Percentiles rank a stretch among this genome's conserved stretches.
phyloP scores from a whole-genome alignment of 164 flowering plant genomes.

The Aristolochia californica region DNA sequence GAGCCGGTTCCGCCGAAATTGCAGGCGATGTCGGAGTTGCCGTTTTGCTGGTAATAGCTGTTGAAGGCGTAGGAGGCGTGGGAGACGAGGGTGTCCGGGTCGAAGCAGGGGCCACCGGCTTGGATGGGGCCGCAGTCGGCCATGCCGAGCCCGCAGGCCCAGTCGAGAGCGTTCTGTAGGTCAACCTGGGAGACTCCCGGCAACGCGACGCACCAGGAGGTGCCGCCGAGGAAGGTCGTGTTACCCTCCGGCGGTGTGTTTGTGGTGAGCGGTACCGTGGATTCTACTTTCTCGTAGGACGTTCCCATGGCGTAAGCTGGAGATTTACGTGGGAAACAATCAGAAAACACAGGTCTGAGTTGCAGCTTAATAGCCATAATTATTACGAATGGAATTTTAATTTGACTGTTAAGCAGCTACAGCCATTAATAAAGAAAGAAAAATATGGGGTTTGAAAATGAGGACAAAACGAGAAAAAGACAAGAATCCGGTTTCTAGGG shows the following conservation, averaged over 20 bases:
- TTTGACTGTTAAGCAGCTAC: not conserved
- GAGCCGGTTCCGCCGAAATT: slow-evolving; percentile 81
- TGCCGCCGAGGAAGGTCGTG: slow-evolving; percentile 74
- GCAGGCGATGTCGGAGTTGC: slow-evolving; percentile 75
- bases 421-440: not conserved
- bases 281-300: slow-evolving; percentile 46
- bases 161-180: slow-evolving; percentile 72
- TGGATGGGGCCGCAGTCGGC: slow-evolving; percentile 55
- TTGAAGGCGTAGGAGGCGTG: slow-evolving; percentile 96
- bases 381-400: not conserved
- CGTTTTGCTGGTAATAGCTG: slow-evolving; percentile 71
- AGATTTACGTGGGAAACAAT: not conserved
- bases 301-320: slow-evolving; percentile 14
- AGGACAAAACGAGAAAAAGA: too few relatives aligned
- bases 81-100: slow-evolving; percentile 68
- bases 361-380: not conserved
- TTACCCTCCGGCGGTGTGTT: slow-evolving; percentile 88
- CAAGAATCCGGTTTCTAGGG: too few relatives aligned
- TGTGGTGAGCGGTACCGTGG: slow-evolving; percentile 29
- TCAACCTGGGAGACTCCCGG: slow-evolving; percentile 51
- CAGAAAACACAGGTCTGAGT: not conserved
- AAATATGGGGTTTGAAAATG: not conserved
- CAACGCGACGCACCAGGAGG: slow-evolving; percentile 81
- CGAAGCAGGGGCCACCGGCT: slow-evolving; percentile 45
- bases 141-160: slow-evolving; percentile 85